Base-by-base conservation (phyloP, 371 early-diverging fungal genomes). In the Rhizopus delemar region DNA sequence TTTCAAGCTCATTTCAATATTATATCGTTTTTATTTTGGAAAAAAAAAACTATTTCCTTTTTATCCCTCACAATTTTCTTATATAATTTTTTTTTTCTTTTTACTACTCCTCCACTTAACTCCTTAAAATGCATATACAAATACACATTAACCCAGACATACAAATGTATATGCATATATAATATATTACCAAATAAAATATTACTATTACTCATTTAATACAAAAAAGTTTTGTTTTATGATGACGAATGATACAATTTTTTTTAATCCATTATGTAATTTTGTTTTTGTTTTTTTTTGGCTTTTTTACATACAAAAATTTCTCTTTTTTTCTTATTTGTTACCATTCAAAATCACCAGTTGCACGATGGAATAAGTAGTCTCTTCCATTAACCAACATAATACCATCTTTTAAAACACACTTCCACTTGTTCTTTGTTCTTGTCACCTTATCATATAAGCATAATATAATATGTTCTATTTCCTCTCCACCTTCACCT, bases 391-490 rank as follows among this genome's bases (percentile, higher is more conserved):
- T 93, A 50, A 96, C 89, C 60, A 91, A 72, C 80, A 94, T 90
- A 62, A 98, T 93, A 31, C 98, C 98, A 66, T 97, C 98, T 73
- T 91, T 91, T 46, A 98, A 81, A 8, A 90, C 87, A 69, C 96
- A 95, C 83, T 95, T 94, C 97, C 97, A 98, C 78, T 94, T 94
- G 84, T 95, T 98, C 78, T 95, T 97, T 60, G 93, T 93, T 59
- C 97, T 87, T 15, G 88, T 87, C 33, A 86, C 91, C 78, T 97
- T 97, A 68, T 97, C 98, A 71, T 94, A 97, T 65, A 94, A 92
- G 68, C 97, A 98, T 39, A 98, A 69, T 35, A 96, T 91, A 56
- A 95, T 87, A 65, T 97, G 87, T 48, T 87, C 90, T 38, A 86
- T 80, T 31, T 93, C 93, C 61, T 87, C 88, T 33, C 78, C 86